These are phyloP conservation scores for Sclerotiophoma versabilis DNA, from an alignment of 2,329 filamentous ascomycete species.

Conservation along the genomic window DNA sequence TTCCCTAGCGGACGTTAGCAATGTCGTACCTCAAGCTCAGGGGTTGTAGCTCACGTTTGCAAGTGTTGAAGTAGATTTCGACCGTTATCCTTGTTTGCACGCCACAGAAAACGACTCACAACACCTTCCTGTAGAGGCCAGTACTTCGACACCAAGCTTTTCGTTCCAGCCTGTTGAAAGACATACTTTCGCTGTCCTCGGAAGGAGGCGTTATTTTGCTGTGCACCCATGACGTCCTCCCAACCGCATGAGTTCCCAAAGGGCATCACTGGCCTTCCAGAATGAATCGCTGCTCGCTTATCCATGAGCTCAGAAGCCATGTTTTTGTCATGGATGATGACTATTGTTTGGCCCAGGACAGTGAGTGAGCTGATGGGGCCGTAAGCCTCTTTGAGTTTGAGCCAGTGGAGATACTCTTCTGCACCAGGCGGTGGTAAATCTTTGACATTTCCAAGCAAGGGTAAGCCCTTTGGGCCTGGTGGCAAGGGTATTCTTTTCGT, in stretches of 20 bases:
- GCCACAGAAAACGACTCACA: slow-evolving; percentile 53
- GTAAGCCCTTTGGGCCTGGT: slow-evolving; percentile 59
- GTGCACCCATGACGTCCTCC: slow-evolving; percentile 47
- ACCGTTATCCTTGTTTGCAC: slow-evolving; percentile 50
- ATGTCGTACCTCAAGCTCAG: background rate
- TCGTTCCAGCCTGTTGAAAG: slow-evolving; percentile 56
- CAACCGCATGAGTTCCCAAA: slow-evolving; percentile 45
- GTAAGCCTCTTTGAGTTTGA: slow-evolving; percentile 51
- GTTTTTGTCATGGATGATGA: slow-evolving; percentile 33
- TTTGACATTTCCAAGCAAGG: slow-evolving; percentile 58
- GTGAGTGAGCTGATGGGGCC: slow-evolving; percentile 35
- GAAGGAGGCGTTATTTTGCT: slow-evolving; percentile 49
- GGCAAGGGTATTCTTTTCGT: slow-evolving; percentile 46
- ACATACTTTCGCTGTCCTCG: slow-evolving; percentile 54
- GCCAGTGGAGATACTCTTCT: slow-evolving; percentile 54
- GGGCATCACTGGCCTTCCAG: slow-evolving; percentile 26
- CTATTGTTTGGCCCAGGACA: slow-evolving; percentile 32
- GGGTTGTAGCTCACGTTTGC: slow-evolving; percentile 42
- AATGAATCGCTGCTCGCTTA: slow-evolving; percentile 32
- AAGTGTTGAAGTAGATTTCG: slow-evolving; percentile 51
- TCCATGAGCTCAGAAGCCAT: slow-evolving; percentile 35
- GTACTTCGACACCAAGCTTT: slow-evolving; percentile 49
- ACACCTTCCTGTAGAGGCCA: slow-evolving; percentile 55
- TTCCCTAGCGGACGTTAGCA: slow-evolving; percentile 19
- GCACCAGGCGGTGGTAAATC: slow-evolving; percentile 55